These are phyloP conservation scores for Rhexocercosporidium sp. DNA, from an alignment of 2,329 filamentous ascomycete genomes.

Conservation along the genomic window DNA sequence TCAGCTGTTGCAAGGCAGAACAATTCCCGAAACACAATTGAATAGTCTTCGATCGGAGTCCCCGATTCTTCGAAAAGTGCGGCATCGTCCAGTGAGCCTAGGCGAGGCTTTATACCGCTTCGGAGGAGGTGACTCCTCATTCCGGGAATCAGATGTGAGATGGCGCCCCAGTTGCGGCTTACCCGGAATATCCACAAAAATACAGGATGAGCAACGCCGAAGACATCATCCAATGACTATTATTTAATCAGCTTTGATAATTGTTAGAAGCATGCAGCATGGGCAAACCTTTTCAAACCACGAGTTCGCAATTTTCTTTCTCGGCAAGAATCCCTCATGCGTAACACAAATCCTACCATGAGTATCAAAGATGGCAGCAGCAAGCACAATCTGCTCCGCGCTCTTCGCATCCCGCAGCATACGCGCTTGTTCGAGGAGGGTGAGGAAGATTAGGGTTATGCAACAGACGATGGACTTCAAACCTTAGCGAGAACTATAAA, in stretches of 20 bases:
- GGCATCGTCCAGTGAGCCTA: conserved; percentile 47
- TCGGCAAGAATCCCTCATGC: conserved; percentile 71
- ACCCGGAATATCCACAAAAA: conserved; percentile 90
- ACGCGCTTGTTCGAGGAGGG: conserved; percentile 54
- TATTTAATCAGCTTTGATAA: conserved; percentile 5
- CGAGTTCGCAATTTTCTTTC: conserved; percentile 78
- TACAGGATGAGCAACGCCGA: conserved; percentile 76
- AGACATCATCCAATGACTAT: conserved; percentile 71
- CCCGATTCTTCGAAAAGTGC: conserved; percentile 59
- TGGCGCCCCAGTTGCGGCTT: conserved; percentile 75
- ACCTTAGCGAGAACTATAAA: conserved; percentile 45
- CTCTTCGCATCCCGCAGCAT: conserved; percentile 41
- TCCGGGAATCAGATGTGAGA: conserved; percentile 69
- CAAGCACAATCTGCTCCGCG: conserved; percentile 59
- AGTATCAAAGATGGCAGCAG: conserved; percentile 69
- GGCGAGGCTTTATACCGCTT: conserved; percentile 42
- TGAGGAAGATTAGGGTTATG: conserved; percentile 58
- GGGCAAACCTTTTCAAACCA: conserved; percentile 67
- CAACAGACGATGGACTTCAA: conserved; percentile 65
- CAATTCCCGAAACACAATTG: conserved; percentile 78
- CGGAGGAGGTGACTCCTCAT: conserved; percentile 75
- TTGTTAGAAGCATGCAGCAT: neutral
- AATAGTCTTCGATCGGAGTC: conserved; percentile 70
- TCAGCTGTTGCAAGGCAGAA: conserved; percentile 81
- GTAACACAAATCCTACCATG: conserved; percentile 71